These are phyloP conservation scores for Rosa lucieae DNA, from an alignment of 306 rosid species.

Conservation along the genomic window DNA sequence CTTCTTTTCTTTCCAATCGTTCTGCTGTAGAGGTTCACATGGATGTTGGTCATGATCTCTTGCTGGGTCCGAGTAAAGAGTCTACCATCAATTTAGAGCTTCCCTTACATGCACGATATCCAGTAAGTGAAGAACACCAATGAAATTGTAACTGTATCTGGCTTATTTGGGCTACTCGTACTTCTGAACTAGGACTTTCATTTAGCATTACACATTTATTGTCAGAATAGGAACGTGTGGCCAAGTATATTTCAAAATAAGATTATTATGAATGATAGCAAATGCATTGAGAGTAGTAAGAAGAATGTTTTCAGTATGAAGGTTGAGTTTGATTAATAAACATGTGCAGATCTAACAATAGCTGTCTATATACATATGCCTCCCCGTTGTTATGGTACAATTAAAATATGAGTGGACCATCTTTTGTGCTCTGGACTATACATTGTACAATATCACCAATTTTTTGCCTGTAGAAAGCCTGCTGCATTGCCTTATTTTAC, in stretches of 20 bases:
- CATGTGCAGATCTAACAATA: background rate
- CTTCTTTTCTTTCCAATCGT: conserved; percentile 74
- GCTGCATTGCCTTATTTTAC: background rate
- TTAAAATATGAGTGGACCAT: background rate
- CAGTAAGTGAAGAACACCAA: conserved; percentile 40
- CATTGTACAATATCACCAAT: background rate
- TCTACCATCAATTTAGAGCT: conserved; percentile 43
- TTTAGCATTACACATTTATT: background rate
- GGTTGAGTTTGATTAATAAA: background rate
- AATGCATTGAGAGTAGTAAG: background rate
- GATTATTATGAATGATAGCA: background rate
- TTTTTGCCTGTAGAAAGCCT: background rate
- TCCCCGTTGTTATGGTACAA: background rate
- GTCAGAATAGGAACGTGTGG: background rate
- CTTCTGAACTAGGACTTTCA: background rate
- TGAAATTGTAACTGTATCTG: conserved; percentile 8
- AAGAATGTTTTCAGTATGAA: background rate
- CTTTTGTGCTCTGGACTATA: background rate
- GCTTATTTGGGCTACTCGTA: background rate
- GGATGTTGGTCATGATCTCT: conserved; percentile 39
- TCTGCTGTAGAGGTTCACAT: conserved; percentile 81
- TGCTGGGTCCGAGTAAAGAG: conserved; percentile 24
- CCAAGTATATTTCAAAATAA: background rate
- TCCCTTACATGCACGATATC: conserved; percentile 88
- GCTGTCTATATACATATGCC: background rate